Conservation (phyloP, 2,329 filamentous ascomycete species). For the Leptodontidium sp. region DNA sequence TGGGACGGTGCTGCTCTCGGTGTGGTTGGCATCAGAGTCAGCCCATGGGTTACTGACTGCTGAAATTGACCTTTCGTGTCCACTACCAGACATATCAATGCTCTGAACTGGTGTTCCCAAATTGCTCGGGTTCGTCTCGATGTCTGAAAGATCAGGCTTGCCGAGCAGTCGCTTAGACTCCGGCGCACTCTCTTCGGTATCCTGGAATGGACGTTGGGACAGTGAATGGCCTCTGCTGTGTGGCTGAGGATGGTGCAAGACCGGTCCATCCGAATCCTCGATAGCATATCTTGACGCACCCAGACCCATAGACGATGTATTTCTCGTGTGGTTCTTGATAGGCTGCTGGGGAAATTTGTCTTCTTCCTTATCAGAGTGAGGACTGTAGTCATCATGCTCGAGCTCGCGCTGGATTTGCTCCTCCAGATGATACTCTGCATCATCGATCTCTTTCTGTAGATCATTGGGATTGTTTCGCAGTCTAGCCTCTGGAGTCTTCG, state of each 20-base stretch:
- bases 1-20: slow-evolving; percentile 47
- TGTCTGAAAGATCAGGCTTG: slow-evolving; percentile 65
- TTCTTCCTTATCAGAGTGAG: slow-evolving; percentile 55
- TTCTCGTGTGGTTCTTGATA: slow-evolving; percentile 32
- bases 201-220: slow-evolving; percentile 70
- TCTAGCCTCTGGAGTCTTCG: slow-evolving; percentile 64
- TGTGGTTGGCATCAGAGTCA: slow-evolving; percentile 55
- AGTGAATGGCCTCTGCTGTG: slow-evolving; percentile 77
- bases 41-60: slow-evolving; percentile 70
- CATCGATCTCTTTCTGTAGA: slow-evolving; percentile 84
- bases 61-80: slow-evolving; percentile 64
- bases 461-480: slow-evolving; percentile 77
- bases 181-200: slow-evolving; percentile 55
- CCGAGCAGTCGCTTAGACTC: slow-evolving; percentile 36
- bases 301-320: slow-evolving; percentile 41
- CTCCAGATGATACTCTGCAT: slow-evolving; percentile 85
- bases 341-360: slow-evolving; percentile 36
- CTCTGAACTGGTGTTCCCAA: slow-evolving; percentile 68
- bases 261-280: slow-evolving; percentile 61
- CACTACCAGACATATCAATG: slow-evolving; percentile 56
- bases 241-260: slow-evolving; percentile 76
- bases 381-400: slow-evolving; percentile 80
- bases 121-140: slow-evolving; percentile 78
- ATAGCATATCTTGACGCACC: slow-evolving; percentile 55
- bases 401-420: slow-evolving; percentile 81